phyloP scores from a whole-genome alignment of 139 green algal species.

The Micractinium sp. region DNA sequence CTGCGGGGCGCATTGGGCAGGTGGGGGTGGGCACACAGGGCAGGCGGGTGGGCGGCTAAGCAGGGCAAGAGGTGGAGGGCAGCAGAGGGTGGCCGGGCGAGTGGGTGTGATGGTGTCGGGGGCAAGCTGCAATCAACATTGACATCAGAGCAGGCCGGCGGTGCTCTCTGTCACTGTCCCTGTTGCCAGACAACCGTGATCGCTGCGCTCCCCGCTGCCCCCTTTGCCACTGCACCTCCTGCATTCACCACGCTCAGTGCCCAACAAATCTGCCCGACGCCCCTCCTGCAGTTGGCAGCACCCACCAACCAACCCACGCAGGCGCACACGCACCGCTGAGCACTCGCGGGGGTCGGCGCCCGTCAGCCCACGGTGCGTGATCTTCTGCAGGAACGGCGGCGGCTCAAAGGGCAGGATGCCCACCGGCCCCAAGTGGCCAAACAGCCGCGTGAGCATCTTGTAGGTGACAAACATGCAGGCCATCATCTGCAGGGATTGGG shows the following conservation, averaged over 20 bases:
- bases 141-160: neutral
- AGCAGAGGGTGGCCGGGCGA: neutral
- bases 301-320: neutral
- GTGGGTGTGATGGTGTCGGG: too few species aligned
- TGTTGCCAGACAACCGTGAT: neutral
- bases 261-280: too few species aligned
- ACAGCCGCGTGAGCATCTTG: slow-evolving; percentile 23
- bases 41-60: neutral
- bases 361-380: slow-evolving; percentile 30
- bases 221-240: too few species aligned
- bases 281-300: too few species aligned
- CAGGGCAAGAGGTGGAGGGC: too few species aligned
- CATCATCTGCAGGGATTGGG: slow-evolving; percentile 29
- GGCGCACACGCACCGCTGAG: slow-evolving; percentile 20
- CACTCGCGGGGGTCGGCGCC: neutral
- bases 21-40: neutral
- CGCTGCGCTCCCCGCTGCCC: too few species aligned
- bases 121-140: neutral
- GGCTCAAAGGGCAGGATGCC: slow-evolving; percentile 47
- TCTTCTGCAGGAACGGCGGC: slow-evolving; percentile 42
- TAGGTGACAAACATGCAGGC: slow-evolving; percentile 32
- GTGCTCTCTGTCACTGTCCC: neutral
- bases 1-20: neutral
- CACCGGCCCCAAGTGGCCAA: neutral
- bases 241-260: too few species aligned